Evolutionary conservation across 257 asterid species (phyloP).

Genomic region (Solanum virginianum): DNA sequence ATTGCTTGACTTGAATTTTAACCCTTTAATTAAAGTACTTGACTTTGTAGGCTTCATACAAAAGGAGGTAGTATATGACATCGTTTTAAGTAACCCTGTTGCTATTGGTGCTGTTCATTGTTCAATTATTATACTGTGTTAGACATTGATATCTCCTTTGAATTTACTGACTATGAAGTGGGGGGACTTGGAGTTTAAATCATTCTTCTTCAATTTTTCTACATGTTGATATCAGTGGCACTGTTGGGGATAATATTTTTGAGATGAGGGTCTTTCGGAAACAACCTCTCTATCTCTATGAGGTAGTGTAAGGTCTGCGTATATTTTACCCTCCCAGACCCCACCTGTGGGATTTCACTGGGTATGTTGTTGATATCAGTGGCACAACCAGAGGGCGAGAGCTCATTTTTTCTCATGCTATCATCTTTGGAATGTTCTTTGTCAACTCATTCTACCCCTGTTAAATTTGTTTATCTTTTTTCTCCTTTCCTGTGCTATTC

Average conservation of each 20-base stretch:
- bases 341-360: no score
- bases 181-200: neutral
- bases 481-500: conserved; percentile 7
- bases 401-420: neutral
- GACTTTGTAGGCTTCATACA: neutral
- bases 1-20: neutral
- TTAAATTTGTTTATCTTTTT: neutral
- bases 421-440: neutral
- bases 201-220: neutral
- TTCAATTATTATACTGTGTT: neutral
- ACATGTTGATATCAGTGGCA: neutral
- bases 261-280: no score
- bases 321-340: no score
- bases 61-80: neutral
- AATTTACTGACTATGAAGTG: neutral
- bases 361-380: neutral
- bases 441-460: neutral
- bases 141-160: neutral
- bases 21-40: neutral
- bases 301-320: no score
- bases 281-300: no score
- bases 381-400: neutral
- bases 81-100: neutral
- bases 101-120: neutral
- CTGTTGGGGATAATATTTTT: no score